Base-by-base conservation (phyloP, 2,329 filamentous ascomycete species). In the Aspergillus luchuensis region DNA sequence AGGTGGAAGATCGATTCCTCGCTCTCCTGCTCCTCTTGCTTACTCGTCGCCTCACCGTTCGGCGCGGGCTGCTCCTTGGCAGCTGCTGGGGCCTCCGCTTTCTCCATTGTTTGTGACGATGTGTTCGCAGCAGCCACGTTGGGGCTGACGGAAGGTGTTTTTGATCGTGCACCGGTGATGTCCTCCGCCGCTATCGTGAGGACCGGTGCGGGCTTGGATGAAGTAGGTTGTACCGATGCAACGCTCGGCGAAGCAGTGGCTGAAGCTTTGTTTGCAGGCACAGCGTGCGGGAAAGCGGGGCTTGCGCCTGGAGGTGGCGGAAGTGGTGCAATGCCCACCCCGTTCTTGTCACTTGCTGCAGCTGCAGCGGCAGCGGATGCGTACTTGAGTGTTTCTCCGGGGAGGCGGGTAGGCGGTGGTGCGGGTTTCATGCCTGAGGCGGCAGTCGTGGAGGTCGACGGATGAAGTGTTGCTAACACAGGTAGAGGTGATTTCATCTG, bases 281-380 rank as follows among this genome's bases (percentile, higher is more conserved):
- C 64, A 45, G 84, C 67, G 66, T 80, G 55, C 77, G 79, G 61
- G 81, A 77, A 61, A 84, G 87, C 74, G 82, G 74, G 66, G 81
- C 73, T 71, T 47, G 79, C 76, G 56, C 90, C 90, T 28, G 92
- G 92, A 70, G 95, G 95, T 63, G 95, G 94, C 58, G 95, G 95
- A 71, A 98, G 82, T 43, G 95, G 95, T 60, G 94, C 89, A 72
- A 99, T 97, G 25, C 95, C 95, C 30, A 98, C 89, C 56, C 85
- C 85, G 73, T 89, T 94, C 80, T 91, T 93, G 78, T 97, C 92
- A 75, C 87, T 92, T 49, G 93, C 92, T 1, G 95, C 94, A 0
- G 94, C 95, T 0, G 95, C 95, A 0, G 95, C 95, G 0, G 95
- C 95, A 0, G 95, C 95, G 39, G 95, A 98, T 48, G 95, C 95